Percentiles rank a stretch among this genome's conserved stretches.
Evolutionary conservation across 805 yeast genomes (phyloP).

Genomic region (Candida silvicultrix): DNA sequence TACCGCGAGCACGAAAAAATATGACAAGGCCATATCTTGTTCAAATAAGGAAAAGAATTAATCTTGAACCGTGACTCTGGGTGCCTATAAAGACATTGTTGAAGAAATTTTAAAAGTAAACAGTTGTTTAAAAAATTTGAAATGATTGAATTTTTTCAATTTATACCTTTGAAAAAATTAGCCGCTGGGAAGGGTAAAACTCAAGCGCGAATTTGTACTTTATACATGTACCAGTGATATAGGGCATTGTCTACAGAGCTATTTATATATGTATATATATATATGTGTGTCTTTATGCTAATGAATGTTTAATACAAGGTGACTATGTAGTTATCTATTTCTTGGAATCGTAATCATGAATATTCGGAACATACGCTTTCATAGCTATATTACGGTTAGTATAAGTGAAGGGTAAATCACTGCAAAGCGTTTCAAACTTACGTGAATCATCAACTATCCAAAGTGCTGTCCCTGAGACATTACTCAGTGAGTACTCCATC

Average conservation of each 20-base stretch:
- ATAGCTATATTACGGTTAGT: slow-evolving; percentile 22
- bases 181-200: background rate
- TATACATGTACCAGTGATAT: too few species aligned
- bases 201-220: background rate
- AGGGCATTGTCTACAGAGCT: too few species aligned
- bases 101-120: slow-evolving; percentile 3
- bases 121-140: background rate
- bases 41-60: slow-evolving; percentile 27
- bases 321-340: slow-evolving; percentile 9
- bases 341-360: slow-evolving; percentile 51
- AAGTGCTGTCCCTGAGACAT: slow-evolving; percentile 46
- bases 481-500: slow-evolving; percentile 48
- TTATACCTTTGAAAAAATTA: background rate
- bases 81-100: slow-evolving; percentile 52
- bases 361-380: slow-evolving; percentile 49
- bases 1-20: slow-evolving; percentile 84
- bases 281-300: background rate
- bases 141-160: slow-evolving; percentile 1
- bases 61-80: slow-evolving; percentile 52
- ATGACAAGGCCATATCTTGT: slow-evolving; percentile 15
- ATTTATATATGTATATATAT: too few species aligned
- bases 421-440: slow-evolving; percentile 13
- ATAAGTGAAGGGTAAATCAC: background rate
- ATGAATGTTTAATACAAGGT: background rate
- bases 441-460: slow-evolving; percentile 52